Conservation (phyloP, 345 rosid species). For the Leavenworthia alabamica region DNA sequence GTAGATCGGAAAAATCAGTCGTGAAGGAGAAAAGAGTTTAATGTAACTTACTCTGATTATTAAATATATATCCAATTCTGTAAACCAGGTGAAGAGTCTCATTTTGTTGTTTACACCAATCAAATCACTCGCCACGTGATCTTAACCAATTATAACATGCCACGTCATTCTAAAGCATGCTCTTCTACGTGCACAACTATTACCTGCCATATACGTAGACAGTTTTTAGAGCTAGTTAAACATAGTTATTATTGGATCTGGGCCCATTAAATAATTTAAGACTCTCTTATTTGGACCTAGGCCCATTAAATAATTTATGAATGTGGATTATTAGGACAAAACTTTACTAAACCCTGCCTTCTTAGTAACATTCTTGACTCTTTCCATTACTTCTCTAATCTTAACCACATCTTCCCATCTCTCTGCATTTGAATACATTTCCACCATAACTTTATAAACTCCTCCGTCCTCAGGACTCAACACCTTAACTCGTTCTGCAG, state of each 20-base stretch:
- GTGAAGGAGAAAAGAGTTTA: background rate
- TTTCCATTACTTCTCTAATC: constrained; percentile 43
- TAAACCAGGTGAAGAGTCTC: constrained; percentile 23
- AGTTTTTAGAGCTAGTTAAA: background rate
- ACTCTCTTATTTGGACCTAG: too few species aligned
- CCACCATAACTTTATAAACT: constrained; percentile 61
- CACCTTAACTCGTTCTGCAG: constrained; percentile 54
- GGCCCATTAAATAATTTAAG: constrained; percentile 6
- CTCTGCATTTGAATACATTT: constrained; percentile 51
- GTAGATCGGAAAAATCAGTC: constrained; percentile 21
- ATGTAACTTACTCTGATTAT: constrained; percentile 1
- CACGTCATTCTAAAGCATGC: constrained; percentile 18
- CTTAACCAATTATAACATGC: constrained; percentile 2
- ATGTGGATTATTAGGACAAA: constrained; percentile 31
- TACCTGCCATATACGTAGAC: too few species aligned
- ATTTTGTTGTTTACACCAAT: constrained; percentile 31
- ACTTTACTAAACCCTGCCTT: constrained; percentile 48
- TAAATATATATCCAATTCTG: constrained; percentile 24
- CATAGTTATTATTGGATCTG: background rate
- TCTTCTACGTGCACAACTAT: constrained; percentile 19
- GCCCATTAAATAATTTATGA: too few species aligned
- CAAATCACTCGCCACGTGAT: constrained; percentile 25
- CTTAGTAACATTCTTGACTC: constrained; percentile 42
- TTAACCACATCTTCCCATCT: constrained; percentile 67
- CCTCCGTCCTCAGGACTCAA: constrained; percentile 68